Base-by-base conservation (phyloP, 139 green algal genomes). In the Picochlorum sp. region DNA sequence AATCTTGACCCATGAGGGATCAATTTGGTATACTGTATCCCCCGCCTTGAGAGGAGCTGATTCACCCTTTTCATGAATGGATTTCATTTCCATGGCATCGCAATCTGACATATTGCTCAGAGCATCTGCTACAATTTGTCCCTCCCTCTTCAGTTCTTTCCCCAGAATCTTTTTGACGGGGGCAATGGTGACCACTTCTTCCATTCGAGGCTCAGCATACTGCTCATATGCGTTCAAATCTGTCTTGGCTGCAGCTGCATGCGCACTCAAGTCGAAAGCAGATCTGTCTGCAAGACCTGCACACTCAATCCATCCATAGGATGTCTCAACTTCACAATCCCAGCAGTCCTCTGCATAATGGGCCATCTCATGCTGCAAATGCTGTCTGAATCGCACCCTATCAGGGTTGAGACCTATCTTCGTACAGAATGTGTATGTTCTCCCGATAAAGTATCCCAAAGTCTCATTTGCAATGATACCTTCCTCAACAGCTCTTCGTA, bases 281-380 rank as follows among this genome's bases (percentile, higher is more conserved):
- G 78, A 89, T 30, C 94, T 83, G 77, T 99, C 94, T 8, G 94
- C 94, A 52, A 99, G 82, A 7, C 94, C 94, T 4, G 89, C 94
- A 69, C 94, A 99, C 82, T 99, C 94, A 24, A 98, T 77, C 94
- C 94, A 99, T 51, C 93, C 93, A 69, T 98, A 98, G 31, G 76
- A 86, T 68, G 82, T 93, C 68, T 98, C 80, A 49, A 98, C 87
- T 83, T 98, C 92, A 37, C 82, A 87, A 70, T 98, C 92, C 93
- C 93, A 98, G 85, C 93, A 98, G 81, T 98, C 93, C 37, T 74
- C 72, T 4, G 87, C 87, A 66, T 95, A 95, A 78, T 95, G 87
- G 60, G 87, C 66, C 83, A 95, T 89, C 84, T 99, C 94, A 75
- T 98, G 87, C 74, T 87, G 77, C 73, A 99, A 78, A 82, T 99